phyloP scores from a whole-genome alignment of 768 basidiomycete species.

The Candolleomyces efflorescens region DNA sequence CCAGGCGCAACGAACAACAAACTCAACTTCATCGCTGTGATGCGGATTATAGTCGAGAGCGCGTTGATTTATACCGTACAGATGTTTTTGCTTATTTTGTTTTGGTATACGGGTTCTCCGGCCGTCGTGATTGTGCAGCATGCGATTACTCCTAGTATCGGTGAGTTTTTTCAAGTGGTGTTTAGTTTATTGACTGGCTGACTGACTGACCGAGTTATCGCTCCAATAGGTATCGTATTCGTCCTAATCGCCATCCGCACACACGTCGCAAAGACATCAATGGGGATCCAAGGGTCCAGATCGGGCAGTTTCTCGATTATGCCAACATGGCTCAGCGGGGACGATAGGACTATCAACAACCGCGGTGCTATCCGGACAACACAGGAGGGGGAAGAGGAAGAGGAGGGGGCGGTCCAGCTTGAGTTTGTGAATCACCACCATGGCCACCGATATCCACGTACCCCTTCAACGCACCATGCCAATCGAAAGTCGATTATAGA shows the following conservation, averaged over 20 bases:
- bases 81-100: conserved; percentile 22
- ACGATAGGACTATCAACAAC: neutral
- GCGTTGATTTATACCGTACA: conserved; percentile 27
- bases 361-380: neutral
- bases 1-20: no score
- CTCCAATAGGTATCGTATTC: conserved; percentile 9
- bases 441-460: no score
- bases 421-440: no score
- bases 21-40: conserved; percentile 16
- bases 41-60: conserved; percentile 28
- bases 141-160: conserved; percentile 26
- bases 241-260: conserved; percentile 2
- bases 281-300: neutral
- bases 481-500: no score
- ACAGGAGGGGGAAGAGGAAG: no score
- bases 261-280: neutral
- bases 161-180: conserved; percentile 17
- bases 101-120: conserved; percentile 19
- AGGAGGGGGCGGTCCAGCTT: no score
- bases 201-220: neutral
- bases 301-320: neutral
- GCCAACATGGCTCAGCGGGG: conserved; percentile 1
- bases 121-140: conserved; percentile 24
- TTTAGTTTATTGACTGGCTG: no score
- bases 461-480: no score